A percentile compares a stretch with the other conserved stretches of the same genome.
Evolutionary conservation across 148 eudicot species (phyloP).

Genomic region (Beta vulgaris): DNA sequence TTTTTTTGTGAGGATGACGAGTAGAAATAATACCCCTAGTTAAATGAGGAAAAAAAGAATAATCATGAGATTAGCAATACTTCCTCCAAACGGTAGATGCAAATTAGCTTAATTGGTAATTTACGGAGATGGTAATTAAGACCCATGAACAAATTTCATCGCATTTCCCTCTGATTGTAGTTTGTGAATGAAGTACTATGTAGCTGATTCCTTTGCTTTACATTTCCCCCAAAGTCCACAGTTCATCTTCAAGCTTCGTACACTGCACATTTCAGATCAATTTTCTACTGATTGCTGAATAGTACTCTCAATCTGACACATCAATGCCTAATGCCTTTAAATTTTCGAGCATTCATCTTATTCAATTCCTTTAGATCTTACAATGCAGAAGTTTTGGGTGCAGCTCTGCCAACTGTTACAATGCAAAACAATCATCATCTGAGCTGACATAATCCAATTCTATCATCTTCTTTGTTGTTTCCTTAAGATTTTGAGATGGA

Average conservation of each 20-base stretch:
- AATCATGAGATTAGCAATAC: too few species aligned
- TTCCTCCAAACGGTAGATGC: too few species aligned
- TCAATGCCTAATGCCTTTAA: neutral
- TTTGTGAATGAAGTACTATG: too few species aligned
- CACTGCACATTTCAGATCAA: neutral
- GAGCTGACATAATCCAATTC: slow-evolving; percentile 77
- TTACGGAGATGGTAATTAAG: too few species aligned
- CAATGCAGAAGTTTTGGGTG: too few species aligned
- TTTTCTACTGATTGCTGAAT: neutral
- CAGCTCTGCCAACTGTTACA: slow-evolving; percentile 4
- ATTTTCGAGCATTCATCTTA: neutral
- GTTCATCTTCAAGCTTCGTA: neutral
- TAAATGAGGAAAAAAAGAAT: too few species aligned
- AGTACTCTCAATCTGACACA: neutral
- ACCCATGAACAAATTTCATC: too few species aligned
- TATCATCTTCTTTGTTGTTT: slow-evolving; percentile 59
- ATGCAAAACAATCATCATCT: slow-evolving; percentile 53
- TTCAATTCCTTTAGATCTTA: neutral
- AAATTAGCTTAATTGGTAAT: too few species aligned
- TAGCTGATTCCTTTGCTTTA: neutral
- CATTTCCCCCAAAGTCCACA: neutral
- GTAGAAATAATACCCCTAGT: too few species aligned
- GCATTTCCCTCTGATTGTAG: too few species aligned
- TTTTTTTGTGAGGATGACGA: too few species aligned
- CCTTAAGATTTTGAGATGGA: slow-evolving; percentile 35